Evolutionary conservation across 2,329 filamentous ascomycete species (phyloP).

Genomic region (Coniochaeta sp.): DNA sequence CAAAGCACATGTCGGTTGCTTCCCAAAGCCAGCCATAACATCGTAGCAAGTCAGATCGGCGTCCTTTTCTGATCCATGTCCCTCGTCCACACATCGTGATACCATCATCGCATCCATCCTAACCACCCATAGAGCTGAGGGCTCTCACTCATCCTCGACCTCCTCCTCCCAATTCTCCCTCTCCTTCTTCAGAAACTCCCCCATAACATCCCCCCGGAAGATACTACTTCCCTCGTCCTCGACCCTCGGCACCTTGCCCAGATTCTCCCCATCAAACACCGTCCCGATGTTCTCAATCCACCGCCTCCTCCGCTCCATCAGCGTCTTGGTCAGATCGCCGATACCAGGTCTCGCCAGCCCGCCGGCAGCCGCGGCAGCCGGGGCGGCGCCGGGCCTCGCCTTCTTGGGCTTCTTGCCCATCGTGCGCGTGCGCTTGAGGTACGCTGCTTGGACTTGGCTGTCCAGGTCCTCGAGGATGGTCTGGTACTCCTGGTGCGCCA

Average conservation of each 20-base stretch:
- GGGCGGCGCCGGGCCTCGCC: conserved; percentile 62
- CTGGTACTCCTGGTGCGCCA: conserved; percentile 94
- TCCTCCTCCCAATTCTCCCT: conserved; percentile 77
- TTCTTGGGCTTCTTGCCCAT: conserved; percentile 93
- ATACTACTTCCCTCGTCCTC: conserved; percentile 60
- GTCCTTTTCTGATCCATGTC: neutral
- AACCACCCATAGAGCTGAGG: neutral
- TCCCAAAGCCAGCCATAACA: neutral
- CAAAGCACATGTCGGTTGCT: neutral
- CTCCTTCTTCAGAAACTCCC: conserved; percentile 64
- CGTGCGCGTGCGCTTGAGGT: conserved; percentile 89
- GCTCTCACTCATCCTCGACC: conserved; percentile 53
- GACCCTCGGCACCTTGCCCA: conserved; percentile 61
- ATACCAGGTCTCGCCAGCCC: conserved; percentile 72
- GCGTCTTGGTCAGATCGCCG: conserved; percentile 79
- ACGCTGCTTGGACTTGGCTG: conserved; percentile 87
- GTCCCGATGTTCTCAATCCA: conserved; percentile 90
- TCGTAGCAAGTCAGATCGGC: neutral
- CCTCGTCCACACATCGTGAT: neutral
- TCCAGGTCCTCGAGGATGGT: conserved; percentile 97
- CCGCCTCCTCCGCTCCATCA: conserved; percentile 84
- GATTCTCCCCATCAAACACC: conserved; percentile 78
- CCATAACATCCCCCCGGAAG: conserved; percentile 69
- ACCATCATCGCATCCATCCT: neutral
- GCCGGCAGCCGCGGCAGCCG: conserved; percentile 54